These are phyloP conservation scores for Mucor ambiguus DNA, from an alignment of 371 early-diverging fungal genomes.

Conservation along the genomic window DNA sequence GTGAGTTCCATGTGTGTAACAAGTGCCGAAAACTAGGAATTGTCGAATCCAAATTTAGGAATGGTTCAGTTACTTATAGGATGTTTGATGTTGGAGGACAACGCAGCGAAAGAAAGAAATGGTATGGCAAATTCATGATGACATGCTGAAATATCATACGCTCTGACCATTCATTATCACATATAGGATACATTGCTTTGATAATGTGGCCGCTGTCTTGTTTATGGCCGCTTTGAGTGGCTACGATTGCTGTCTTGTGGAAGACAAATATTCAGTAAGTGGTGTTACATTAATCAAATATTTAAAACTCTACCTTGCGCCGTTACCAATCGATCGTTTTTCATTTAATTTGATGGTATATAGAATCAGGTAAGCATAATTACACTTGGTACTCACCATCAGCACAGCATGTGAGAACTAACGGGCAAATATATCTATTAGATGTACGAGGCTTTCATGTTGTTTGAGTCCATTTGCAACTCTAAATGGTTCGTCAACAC, in stretches of 20 bases:
- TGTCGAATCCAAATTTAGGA: constrained; percentile 82
- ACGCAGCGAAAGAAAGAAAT: constrained; percentile 90
- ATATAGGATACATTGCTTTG: constrained; percentile 86
- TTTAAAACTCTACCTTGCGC: background rate
- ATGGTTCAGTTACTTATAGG: constrained; percentile 76
- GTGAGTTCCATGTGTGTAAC: background rate
- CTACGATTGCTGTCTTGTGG: constrained; percentile 93
- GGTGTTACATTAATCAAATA: background rate
- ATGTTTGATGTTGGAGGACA: constrained; percentile 98
- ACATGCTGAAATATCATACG: background rate
- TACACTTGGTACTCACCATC: background rate
- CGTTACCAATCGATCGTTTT: constrained; percentile 2
- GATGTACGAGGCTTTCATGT: constrained; percentile 90
- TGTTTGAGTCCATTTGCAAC: constrained; percentile 92
- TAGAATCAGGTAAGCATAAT: constrained; percentile 40
- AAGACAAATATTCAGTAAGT: constrained; percentile 92
- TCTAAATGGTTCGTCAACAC: constrained; percentile 90
- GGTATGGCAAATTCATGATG: constrained; percentile 34
- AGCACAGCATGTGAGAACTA: background rate
- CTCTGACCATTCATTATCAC: background rate
- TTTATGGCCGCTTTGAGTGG: constrained; percentile 93
- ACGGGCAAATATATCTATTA: background rate
- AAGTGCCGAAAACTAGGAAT: constrained; percentile 60
- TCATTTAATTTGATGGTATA: constrained; percentile 5
- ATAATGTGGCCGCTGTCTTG: constrained; percentile 91